Evolutionary conservation across 352 stramenopile species (phyloP), one percentile per base, ranked within the genome.

Genomic region (Phytophthora pini): DNA sequence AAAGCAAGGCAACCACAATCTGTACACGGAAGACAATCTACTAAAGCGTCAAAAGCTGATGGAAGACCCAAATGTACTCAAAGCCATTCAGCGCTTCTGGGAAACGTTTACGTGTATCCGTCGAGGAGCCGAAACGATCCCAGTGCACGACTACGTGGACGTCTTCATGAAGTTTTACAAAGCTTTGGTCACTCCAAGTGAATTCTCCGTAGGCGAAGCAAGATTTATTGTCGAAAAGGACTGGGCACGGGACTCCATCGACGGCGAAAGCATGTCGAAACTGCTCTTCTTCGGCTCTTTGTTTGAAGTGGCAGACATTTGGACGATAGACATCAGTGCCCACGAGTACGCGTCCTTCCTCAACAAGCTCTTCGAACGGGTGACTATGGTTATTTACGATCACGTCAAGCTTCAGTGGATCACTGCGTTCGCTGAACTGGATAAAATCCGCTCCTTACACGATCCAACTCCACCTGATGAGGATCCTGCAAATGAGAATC

Each of bases 111-210:
- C 78, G 0, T 66, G 65, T 26, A 70, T 94, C 4, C 81, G 85
- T 44, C 58, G 73, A 32, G 85, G 85, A 5, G 57, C 67, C 1
- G 68, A 72, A 4, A 62, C 53, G 20, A 83, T 94, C 56, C 57
- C 78, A 6, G 48, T 79, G 32, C 67, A 65, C 7, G 83, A 94
- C 55, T 94, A 92, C 55, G 56, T 89, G 4, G 81, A 92, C 47
- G 83, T 94, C 24, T 92, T 94, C 60, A 78, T 90, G 53, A 94
- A 94, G 57, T 84, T 92, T 27, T 94, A 84, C 76, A 94, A 94
- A 68, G 85, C 85, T 5, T 62, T 94, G 24, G 85, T 92, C 20
- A 34, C 80, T 4, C 85, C 85, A 0, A 84, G 76, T 20, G 85
- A 87, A 68, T 92, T 94, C 52, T 88, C 85, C 1, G 80, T 94